These are phyloP conservation scores for Fragilaria radians DNA, from an alignment of 108 stramenopile species.

Conservation along the genomic window DNA sequence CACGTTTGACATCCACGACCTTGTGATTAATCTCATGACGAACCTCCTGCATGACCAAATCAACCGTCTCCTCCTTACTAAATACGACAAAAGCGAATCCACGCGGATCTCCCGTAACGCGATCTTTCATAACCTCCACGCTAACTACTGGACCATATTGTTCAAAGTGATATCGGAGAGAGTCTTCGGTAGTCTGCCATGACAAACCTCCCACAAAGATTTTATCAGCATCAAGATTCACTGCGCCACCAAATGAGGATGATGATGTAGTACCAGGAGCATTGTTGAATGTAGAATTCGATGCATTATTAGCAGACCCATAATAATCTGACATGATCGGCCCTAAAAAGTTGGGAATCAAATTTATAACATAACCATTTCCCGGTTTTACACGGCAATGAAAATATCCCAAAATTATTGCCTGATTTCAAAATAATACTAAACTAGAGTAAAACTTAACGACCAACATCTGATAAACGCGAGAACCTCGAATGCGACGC, in stretches of 20 bases:
- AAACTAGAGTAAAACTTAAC: too few relatives aligned
- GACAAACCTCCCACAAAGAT: constrained; percentile 94
- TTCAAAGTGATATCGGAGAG: constrained; percentile 87
- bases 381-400: too few relatives aligned
- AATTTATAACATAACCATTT: too few relatives aligned
- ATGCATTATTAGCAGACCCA: too few relatives aligned
- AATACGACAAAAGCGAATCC: constrained; percentile 93
- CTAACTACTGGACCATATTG: constrained; percentile 62
- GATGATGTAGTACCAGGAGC: too few relatives aligned
- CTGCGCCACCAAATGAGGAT: neutral
- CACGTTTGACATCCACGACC: constrained; percentile 84
- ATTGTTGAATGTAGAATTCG: too few relatives aligned
- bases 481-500: too few relatives aligned
- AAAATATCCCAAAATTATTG: too few relatives aligned
- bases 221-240: constrained; percentile 50
- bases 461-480: too few relatives aligned
- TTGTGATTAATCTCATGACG: constrained; percentile 87
- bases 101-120: constrained; percentile 81
- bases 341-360: too few relatives aligned
- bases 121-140: constrained; percentile 75
- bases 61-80: constrained; percentile 63
- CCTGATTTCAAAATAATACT: too few relatives aligned
- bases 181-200: constrained; percentile 89
- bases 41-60: constrained; percentile 67
- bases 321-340: too few relatives aligned